These are phyloP conservation scores for Theobroma grandiflorum DNA, from an alignment of 441 rosid genomes.

Conservation along the genomic window DNA sequence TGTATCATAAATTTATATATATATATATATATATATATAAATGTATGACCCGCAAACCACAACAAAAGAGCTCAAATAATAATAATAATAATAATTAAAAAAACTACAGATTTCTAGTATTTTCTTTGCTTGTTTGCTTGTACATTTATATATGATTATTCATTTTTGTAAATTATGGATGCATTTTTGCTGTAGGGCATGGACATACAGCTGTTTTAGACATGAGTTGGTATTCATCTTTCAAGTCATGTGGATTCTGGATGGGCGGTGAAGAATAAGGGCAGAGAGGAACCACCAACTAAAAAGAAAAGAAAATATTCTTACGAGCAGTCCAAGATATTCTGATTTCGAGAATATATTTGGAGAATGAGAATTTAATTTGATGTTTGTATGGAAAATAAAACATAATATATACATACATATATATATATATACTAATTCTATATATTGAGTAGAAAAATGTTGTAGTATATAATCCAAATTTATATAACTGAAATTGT, in stretches of 20 bases:
- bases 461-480: not conserved
- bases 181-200: not conserved
- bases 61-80: not conserved
- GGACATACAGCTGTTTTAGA: conserved; percentile 23
- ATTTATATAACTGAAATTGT: too few relatives aligned
- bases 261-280: conserved; percentile 40
- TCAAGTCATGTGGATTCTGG: conserved; percentile 19
- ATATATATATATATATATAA: too few relatives aligned
- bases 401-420: not conserved
- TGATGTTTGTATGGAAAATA: not conserved
- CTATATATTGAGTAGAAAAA: not conserved
- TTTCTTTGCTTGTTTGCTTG: not conserved
- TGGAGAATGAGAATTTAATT: conserved; percentile 25
- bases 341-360: conserved; percentile 45
- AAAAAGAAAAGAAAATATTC: conserved; percentile 25
- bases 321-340: conserved; percentile 31
- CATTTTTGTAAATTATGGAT: not conserved
- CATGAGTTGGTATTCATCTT: conserved; percentile 29
- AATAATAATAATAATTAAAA: not conserved
- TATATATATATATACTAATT: not conserved
- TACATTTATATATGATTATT: not conserved
- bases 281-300: conserved; percentile 21
- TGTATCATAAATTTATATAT: not conserved
- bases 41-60: not conserved
- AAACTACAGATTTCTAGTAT: not conserved